Conservation (phyloP, 352 stramenopile species). For the Phytophthora uliginosa region DNA sequence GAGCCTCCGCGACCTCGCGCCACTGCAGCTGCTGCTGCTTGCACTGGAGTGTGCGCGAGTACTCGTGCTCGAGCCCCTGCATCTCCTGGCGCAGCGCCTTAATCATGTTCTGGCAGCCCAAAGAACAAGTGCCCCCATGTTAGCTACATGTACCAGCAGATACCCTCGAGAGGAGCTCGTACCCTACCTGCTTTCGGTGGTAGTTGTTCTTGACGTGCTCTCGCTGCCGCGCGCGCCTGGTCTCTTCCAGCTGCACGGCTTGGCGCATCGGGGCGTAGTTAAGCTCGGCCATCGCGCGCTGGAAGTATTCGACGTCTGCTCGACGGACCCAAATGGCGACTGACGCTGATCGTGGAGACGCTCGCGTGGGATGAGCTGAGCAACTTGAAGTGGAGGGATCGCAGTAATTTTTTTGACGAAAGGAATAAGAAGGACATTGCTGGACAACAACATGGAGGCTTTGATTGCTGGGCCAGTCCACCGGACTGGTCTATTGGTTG, state of each 20-base stretch:
- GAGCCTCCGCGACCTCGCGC: slow-evolving; percentile 17
- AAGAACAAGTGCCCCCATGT: slow-evolving; percentile 2
- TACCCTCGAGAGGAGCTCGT: not conserved
- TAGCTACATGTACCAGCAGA: slow-evolving; percentile 3
- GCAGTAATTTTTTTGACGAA: slow-evolving; percentile 19
- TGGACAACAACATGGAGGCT: not conserved
- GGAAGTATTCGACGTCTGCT: slow-evolving; percentile 3
- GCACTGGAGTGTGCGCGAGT: slow-evolving; percentile 32
- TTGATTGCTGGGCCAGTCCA: not conserved
- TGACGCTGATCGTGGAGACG: slow-evolving; percentile 22
- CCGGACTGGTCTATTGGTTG: slow-evolving; percentile 17
- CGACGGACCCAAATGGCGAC: slow-evolving; percentile 21
- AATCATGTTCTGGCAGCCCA: slow-evolving; percentile 40
- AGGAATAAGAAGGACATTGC: not conserved
- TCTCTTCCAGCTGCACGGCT: slow-evolving; percentile 21
- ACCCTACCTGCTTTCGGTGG: slow-evolving; percentile 44
- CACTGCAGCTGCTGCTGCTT: slow-evolving; percentile 34
- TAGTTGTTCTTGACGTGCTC: slow-evolving; percentile 67
- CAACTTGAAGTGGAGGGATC: slow-evolving; percentile 29
- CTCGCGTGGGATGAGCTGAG: slow-evolving; percentile 23
- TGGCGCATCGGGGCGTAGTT: slow-evolving; percentile 9
- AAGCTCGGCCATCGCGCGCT: slow-evolving; percentile 13
- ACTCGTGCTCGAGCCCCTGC: slow-evolving; percentile 45
- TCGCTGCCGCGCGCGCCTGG: slow-evolving; percentile 63
- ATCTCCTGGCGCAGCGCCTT: slow-evolving; percentile 47